Evolutionary conservation across 352 stramenopile genomes (phyloP).

Genomic region (Phytophthora aleatoria): DNA sequence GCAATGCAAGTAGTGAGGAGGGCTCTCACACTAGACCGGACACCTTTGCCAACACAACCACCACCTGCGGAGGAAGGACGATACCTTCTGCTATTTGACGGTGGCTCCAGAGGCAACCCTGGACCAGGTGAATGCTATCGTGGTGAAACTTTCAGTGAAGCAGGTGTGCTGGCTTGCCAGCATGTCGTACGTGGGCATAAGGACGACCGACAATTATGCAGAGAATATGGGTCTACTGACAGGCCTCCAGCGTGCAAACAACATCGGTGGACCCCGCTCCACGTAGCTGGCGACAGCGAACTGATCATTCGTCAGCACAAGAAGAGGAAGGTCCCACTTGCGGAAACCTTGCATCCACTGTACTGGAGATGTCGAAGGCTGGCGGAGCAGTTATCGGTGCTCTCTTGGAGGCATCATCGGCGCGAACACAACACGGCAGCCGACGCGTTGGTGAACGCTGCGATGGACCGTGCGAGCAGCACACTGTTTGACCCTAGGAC

Average conservation of each 20-base stretch:
- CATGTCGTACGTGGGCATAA: neutral
- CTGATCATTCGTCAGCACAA: neutral
- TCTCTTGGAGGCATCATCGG: neutral
- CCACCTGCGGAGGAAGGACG: no score
- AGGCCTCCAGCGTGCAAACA: neutral
- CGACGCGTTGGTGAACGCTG: neutral
- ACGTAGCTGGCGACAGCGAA: neutral
- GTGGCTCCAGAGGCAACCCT: no score
- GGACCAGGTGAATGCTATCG: no score
- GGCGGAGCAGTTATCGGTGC: neutral
- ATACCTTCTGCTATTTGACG: neutral
- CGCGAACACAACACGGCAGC: neutral
- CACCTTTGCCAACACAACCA: neutral
- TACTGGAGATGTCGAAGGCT: neutral
- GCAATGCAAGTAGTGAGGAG: neutral
- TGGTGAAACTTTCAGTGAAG: neutral
- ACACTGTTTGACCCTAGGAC: neutral
- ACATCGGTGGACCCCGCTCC: neutral
- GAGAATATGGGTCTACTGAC: no score
- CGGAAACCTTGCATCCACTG: neutral
- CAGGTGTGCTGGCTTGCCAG: neutral
- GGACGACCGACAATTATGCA: neutral
- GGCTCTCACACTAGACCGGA: no score
- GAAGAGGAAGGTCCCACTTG: neutral
- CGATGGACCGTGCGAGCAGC: neutral